A percentile compares a stretch with the other conserved stretches of the same genome.
Conservation (phyloP, 805 yeast species). For the Saccharomyces mikatae region DNA sequence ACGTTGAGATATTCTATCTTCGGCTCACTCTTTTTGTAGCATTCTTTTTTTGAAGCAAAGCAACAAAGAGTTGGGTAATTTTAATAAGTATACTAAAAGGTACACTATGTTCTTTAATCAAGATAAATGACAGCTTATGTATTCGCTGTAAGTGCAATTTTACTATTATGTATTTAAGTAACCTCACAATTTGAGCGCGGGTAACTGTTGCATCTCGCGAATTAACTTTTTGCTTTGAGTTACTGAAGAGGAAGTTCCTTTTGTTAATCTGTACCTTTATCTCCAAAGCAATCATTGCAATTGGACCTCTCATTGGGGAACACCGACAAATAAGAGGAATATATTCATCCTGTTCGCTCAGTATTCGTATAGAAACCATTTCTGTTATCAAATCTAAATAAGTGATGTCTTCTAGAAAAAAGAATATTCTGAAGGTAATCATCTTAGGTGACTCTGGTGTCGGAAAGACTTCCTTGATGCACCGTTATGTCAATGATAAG, state of each 20-base stretch:
- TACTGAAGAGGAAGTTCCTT: neutral
- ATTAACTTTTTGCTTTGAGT: neutral
- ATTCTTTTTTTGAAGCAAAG: neutral
- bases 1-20: neutral
- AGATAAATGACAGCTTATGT: neutral
- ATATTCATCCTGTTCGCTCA: neutral
- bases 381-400: neutral
- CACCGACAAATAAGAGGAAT: neutral
- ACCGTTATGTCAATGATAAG: constrained; percentile 90
- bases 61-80: neutral
- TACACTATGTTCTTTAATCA: neutral
- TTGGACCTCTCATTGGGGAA: neutral
- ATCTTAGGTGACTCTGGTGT: constrained; percentile 96
- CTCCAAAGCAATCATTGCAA: neutral
- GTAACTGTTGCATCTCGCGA: neutral
- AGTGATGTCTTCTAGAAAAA: constrained; percentile 44
- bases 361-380: neutral
- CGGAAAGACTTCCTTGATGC: constrained; percentile 95
- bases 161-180: neutral
- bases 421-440: constrained; percentile 75
- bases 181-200: neutral
- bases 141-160: neutral
- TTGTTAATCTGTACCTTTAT: neutral
- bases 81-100: neutral
- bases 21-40: neutral